Conservation (phyloP, 164 flowering plant genomes). For the Cinnamomum micranthum region DNA sequence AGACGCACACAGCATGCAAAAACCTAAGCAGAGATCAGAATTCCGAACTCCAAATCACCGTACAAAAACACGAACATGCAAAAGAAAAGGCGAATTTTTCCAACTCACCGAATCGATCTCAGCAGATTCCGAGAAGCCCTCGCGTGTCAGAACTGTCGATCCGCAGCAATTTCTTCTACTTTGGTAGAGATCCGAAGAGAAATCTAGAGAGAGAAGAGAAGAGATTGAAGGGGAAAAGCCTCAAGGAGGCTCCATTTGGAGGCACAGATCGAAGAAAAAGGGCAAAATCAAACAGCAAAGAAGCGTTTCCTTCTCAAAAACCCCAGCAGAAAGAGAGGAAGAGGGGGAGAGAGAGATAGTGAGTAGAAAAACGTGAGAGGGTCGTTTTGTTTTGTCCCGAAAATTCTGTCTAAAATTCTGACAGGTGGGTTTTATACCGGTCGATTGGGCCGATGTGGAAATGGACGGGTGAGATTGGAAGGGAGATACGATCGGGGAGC, state of each 20-base stretch:
- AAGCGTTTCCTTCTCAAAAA: neutral
- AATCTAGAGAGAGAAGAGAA: neutral
- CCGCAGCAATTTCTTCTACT: neutral
- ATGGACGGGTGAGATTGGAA: slow-evolving; percentile 6
- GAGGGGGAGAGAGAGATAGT: neutral
- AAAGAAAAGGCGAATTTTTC: neutral
- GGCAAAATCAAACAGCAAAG: neutral
- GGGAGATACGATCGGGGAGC: neutral
- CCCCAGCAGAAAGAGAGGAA: neutral
- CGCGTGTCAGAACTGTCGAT: neutral
- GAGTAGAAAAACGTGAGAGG: neutral
- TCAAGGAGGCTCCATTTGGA: slow-evolving; percentile 9
- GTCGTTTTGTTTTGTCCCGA: slow-evolving; percentile 4
- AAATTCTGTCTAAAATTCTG: slow-evolving; percentile 2
- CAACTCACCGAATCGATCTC: neutral
- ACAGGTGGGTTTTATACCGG: neutral
- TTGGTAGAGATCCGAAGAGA: neutral
- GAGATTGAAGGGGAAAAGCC: neutral
- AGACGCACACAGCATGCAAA: too few relatives aligned
- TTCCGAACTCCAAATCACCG: neutral
- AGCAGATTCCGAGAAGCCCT: neutral
- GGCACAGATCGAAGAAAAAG: neutral
- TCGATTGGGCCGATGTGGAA: neutral
- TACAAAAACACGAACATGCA: neutral
- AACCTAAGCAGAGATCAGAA: too few relatives aligned